Base-by-base conservation (phyloP, 2,329 filamentous ascomycete species). In the Magnaporthiopsis incrustans region DNA sequence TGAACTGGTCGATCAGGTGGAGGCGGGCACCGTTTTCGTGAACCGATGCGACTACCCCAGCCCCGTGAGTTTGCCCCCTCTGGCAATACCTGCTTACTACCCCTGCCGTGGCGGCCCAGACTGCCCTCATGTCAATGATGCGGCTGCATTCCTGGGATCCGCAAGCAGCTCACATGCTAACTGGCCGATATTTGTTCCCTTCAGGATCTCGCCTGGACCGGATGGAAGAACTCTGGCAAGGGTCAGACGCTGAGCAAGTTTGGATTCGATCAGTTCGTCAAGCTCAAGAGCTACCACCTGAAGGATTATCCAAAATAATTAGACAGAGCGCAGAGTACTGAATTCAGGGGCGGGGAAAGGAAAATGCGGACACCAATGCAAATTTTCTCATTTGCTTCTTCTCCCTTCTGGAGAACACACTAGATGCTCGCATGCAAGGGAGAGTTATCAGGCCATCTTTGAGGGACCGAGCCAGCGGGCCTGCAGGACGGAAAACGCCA, bases 181-280 rank as follows among this genome's bases (percentile, higher is more conserved):
- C 44, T 11, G 18, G 44, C 44, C 7, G 3, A n/a, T 10, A 8
- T n/a, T n/a, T n/a, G 22, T 2, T 53, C 44, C 22, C 44, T 57
- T 72, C 73, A 94, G 90, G 92, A 96, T 76, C 85, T 96, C 69
- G 92, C 92, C n/a, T 96, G 92, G 92, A 95, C 93, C 2, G 94
- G 94, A 14, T 97, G 92, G 92, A 98, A 98, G 81, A 92, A 97
- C 75, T 97, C 92, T 66, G 94, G 94, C 68, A 93, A 91, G 76
- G 94, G 94, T 27, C 89, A 93, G 70, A 97, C 93, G 12, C 78
- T 98, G 70, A 95, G 92, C 78, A 88, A 81, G 70, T 96, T 93
- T 72, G 94, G 94, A 14, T 98, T 96, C 73, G 94, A 97, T 71
- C 91, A 96, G 74, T 98, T 97, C 73, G 89, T 96, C 73, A 96